Evolutionary conservation across 2,329 filamentous ascomycete genomes (phyloP).

Genomic region (Ascochyta viciae-villosae): DNA sequence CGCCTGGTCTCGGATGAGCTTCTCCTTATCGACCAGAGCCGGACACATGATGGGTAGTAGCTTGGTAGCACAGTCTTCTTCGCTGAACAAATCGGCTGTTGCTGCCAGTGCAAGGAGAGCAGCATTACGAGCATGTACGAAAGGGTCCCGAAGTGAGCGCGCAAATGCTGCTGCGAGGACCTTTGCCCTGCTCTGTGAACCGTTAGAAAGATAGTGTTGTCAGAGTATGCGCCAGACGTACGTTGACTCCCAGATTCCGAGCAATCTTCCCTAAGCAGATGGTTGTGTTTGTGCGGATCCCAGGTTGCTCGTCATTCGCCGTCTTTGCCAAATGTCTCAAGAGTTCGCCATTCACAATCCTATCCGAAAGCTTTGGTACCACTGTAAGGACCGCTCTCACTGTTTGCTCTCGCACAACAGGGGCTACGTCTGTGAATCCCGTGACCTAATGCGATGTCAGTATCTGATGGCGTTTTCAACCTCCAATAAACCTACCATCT

Average conservation of each 20-base stretch:
- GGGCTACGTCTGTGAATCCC: constrained; percentile 90
- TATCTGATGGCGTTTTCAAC: neutral
- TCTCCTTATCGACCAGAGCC: constrained; percentile 91
- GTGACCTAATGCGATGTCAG: constrained; percentile 68
- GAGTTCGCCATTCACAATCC: constrained; percentile 91
- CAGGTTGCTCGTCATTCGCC: constrained; percentile 95
- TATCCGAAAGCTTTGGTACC: constrained; percentile 87
- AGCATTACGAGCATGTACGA: constrained; percentile 91
- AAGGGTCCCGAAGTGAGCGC: constrained; percentile 87
- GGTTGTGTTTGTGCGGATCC: constrained; percentile 96
- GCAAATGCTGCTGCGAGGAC: constrained; percentile 93
- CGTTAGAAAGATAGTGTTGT: constrained; percentile 15
- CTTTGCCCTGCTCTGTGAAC: constrained; percentile 74
- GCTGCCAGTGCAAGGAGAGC: constrained; percentile 84
- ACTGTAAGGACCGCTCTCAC: constrained; percentile 91
- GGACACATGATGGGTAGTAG: constrained; percentile 86
- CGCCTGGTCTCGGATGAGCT: constrained; percentile 88
- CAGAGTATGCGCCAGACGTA: constrained; percentile 36
- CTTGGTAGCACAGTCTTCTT: constrained; percentile 86
- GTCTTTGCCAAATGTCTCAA: constrained; percentile 91
- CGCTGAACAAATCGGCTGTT: constrained; percentile 83
- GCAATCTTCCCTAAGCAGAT: constrained; percentile 97
- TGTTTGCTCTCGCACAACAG: constrained; percentile 92
- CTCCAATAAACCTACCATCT: constrained; percentile 66
- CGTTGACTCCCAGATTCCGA: constrained; percentile 76